These are phyloP conservation scores for Helicosporidium sp. DNA, from an alignment of 139 green algal species.

Conservation along the genomic window DNA sequence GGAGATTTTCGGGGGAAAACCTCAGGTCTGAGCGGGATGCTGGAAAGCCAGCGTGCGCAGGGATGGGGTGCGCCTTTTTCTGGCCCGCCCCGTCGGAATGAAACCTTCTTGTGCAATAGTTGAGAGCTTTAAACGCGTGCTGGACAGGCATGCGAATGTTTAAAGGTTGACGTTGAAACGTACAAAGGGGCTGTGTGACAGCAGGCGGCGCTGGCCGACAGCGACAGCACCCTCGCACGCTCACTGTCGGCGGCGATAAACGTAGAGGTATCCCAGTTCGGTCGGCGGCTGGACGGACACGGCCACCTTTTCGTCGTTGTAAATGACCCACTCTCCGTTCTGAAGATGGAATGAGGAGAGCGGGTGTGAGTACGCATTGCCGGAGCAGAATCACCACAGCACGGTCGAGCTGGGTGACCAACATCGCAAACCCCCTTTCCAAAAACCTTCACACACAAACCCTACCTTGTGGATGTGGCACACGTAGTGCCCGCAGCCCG, in stretches of 20 bases:
- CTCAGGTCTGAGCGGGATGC: too few species aligned
- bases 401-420: not conserved
- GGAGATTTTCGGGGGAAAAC: constrained; percentile 12
- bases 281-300: constrained; percentile 48
- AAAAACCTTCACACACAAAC: too few species aligned
- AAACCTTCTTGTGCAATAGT: too few species aligned
- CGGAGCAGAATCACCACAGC: not conserved
- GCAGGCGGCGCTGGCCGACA: too few species aligned
- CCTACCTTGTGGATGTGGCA: constrained; percentile 61
- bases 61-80: too few species aligned
- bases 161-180: too few species aligned
- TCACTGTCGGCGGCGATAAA: constrained; percentile 64
- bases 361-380: not conserved
- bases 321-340: constrained; percentile 68
- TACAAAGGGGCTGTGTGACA: too few species aligned
- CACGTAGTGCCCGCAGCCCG: constrained; percentile 89
- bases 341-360: not conserved
- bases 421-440: not conserved
- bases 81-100: too few species aligned
- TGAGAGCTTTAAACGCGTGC: too few species aligned
- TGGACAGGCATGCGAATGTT: too few species aligned
- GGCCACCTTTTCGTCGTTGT: constrained; percentile 97
- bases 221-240: too few species aligned
- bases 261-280: constrained; percentile 86
- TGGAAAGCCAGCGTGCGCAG: too few species aligned